phyloP scores from a whole-genome alignment of 139 green algal species.

The Asterochloris erici region DNA sequence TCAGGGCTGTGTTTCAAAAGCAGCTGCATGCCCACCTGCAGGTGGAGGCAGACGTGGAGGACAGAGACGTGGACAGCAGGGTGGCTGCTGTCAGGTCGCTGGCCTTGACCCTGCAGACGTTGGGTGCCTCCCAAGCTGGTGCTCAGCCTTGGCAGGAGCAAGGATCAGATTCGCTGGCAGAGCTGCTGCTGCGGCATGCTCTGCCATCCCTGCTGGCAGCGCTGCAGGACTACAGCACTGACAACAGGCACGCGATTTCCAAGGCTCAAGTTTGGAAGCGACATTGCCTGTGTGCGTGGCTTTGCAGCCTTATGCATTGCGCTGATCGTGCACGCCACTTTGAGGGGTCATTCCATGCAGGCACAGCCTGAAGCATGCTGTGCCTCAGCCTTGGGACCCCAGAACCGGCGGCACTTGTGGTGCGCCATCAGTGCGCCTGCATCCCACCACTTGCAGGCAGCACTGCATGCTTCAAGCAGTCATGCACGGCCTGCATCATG shows the following conservation, averaged over 20 bases:
- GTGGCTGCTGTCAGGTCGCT: constrained; percentile 63
- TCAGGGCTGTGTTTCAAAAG: no score
- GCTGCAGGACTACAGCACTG: constrained; percentile 88
- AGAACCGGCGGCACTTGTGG: no score
- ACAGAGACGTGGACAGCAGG: constrained; percentile 69
- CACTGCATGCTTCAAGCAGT: no score
- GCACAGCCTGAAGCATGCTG: no score
- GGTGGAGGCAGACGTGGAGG: constrained; percentile 54
- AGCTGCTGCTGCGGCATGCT: constrained; percentile 10
- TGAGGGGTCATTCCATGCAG: no score
- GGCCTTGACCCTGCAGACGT: constrained; percentile 22
- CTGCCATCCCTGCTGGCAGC: constrained; percentile 46
- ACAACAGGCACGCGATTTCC: constrained; percentile 59
- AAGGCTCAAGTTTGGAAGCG: neutral
- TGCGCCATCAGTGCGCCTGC: no score
- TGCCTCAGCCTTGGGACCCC: no score
- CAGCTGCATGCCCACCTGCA: neutral
- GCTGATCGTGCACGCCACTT: no score
- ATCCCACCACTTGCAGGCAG: no score
- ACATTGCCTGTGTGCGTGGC: no score
- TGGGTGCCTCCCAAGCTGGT: constrained; percentile 15
- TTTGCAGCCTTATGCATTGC: no score
- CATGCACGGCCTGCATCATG: neutral
- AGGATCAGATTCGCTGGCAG: neutral
- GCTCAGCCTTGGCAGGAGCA: neutral